Evolutionary conservation across 352 stramenopile species (phyloP), one percentile per base, ranked within the genome.

Genomic region (Globisporangium viniferum): DNA sequence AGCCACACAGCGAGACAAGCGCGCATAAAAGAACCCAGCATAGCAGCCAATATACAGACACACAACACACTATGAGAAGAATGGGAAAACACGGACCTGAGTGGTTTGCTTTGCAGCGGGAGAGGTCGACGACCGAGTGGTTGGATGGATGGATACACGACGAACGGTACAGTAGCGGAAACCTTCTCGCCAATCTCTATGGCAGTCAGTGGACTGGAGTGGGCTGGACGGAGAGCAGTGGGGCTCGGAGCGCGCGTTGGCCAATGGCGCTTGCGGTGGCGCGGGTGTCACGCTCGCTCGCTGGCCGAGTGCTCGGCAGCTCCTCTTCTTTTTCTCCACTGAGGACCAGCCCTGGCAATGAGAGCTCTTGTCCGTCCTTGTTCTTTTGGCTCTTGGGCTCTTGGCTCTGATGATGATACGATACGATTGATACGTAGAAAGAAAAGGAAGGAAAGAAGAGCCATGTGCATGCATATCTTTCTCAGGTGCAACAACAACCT

Each of bases 11-110:
- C 41, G 41, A 49, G 41, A 49, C 41, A 49, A 49, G 41, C 41
- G n/a, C 48, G n/a, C 48, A 55, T 15, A 55, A 55, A 55, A 55
- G 48, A 55, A 55, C 48, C 48, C 48, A 55, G 20, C 18, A 12
- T 27, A 54, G 48, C 15, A 49, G 41, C 41, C 41, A 49, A 49
- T 49, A 49, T n/a, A 20, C 14, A 44, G 2, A 44, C 10, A 44
- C 0, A 44, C 36, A 0, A 49, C 5, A 49, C 15, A n/a, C 0
- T 33, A 33, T n/a, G 41, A n/a, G 41, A 49, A 49, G 41, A 20
- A n/a, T 22, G 15, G 41, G 15, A 15, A 2, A 49, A 46, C 36
- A 44, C 41, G 15, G 41, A 49, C 41, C 41, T 49, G 41, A 49
- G 41, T 49, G 41, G 0, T n/a, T 39, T 9, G 31, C 31, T 12